Evolutionary conservation across 2,329 filamentous ascomycete genomes (phyloP), one percentile per base, ranked within the genome.

Genomic region (Cladophialophora bantiana): DNA sequence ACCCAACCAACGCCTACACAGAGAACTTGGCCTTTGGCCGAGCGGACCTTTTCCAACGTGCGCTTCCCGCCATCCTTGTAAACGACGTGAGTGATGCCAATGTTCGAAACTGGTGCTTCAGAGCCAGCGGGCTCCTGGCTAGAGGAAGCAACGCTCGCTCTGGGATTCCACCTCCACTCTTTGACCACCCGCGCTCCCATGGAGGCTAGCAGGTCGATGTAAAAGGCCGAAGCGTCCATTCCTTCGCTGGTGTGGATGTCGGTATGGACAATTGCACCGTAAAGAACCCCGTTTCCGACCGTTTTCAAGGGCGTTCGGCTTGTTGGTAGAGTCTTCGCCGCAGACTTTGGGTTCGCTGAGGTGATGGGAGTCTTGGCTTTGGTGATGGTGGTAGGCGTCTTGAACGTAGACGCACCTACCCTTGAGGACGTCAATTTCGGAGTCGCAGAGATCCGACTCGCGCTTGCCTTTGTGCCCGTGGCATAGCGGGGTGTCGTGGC

Each of bases 1-100:
- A 95, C 90, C 92, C 93, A 97, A 71, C 89, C 89, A 55, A 96
- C 90, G 58, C 93, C 93, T 63, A 97, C 92, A 78, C 93, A 96
- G 72, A 92, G 89, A 42, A 97, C 91, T 35, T 91, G 83, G 5
- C 92, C 92, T 13, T 86, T 84, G 45, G 87, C 89, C 73, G 90
- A 86, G 65, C 88, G 84, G 6, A 94, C 90, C 78, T 93, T 96
- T 75, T 96, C 90, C 71, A 97, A 79, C 0, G 93, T 96, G 32
- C 89, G 84, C 74, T 90, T 89, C 50, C 89, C 89, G 54, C 93
- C 93, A 74, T 96, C 93, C 77, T 96, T 97, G 83, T 89, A 97
- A 6, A 97, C 88, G 7, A 97, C 91, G 75, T 97, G 93, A 0
- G 93, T 96, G 73, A 96, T 92, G 4, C 89, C 90, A 66, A 92